These are phyloP conservation scores for Alternaria gansuensis DNA, from an alignment of 2,329 filamentous ascomycete genomes.

Conservation along the genomic window DNA sequence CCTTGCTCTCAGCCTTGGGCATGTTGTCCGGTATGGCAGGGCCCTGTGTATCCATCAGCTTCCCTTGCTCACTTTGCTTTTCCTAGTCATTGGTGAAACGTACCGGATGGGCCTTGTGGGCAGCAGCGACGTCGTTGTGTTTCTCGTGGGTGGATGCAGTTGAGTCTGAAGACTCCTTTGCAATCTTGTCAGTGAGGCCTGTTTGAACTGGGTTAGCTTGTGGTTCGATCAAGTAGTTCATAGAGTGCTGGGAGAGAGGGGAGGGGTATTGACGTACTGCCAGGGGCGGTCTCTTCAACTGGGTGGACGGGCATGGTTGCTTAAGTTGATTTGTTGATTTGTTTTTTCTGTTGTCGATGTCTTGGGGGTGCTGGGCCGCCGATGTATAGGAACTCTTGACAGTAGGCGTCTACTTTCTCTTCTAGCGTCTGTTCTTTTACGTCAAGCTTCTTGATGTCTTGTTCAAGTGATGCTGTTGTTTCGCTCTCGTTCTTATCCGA, in stretches of 20 bases:
- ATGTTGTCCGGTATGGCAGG: conserved; percentile 58
- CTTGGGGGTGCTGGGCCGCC: conserved; percentile 16
- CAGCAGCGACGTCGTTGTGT: conserved; percentile 49
- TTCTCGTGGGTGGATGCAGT: conserved; percentile 50
- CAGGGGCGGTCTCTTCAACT: conserved; percentile 52
- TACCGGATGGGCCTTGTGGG: conserved; percentile 56
- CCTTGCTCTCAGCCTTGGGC: conserved; percentile 58
- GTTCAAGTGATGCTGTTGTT: conserved; percentile 14
- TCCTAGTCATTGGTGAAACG: background rate
- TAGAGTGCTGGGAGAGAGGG: background rate
- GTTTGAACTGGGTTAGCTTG: conserved; percentile 3
- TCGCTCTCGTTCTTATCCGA: background rate
- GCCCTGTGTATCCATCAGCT: conserved; percentile 45
- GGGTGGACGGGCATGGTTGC: conserved; percentile 55
- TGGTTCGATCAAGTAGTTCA: too few relatives aligned
- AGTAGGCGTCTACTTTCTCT: conserved; percentile 17
- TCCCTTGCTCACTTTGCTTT: background rate
- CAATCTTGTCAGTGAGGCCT: conserved; percentile 58
- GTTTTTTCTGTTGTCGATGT: conserved; percentile 11
- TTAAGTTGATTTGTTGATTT: conserved; percentile 22
- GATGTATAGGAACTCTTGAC: conserved; percentile 20
- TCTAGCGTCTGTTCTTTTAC: conserved; percentile 10
- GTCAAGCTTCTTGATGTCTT: conserved; percentile 17
- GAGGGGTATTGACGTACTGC: conserved; percentile 46
- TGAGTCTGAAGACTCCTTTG: conserved; percentile 56